Evolutionary conservation across 192 early-diverging fungal species (phyloP).

Genomic region (Coemansia sp.): DNA sequence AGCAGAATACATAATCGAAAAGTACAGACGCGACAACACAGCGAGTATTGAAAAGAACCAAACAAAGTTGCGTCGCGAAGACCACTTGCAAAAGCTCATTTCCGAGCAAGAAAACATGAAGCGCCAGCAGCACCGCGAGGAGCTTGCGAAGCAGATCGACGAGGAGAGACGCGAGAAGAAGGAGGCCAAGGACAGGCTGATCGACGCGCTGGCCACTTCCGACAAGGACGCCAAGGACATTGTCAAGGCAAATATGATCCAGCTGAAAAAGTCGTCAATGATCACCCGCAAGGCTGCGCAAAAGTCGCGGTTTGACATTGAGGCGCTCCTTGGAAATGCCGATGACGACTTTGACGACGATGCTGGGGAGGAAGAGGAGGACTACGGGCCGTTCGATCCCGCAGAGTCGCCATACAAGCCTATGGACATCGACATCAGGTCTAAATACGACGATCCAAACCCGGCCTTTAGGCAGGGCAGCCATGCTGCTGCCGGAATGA

Average conservation of each 20-base stretch:
- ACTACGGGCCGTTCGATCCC: slow-evolving; percentile 37
- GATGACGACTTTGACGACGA: slow-evolving; percentile 29
- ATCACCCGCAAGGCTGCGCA: slow-evolving; percentile 25
- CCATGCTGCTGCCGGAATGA: slow-evolving; percentile 39
- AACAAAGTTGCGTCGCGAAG: slow-evolving; percentile 57
- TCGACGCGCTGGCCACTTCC: slow-evolving; percentile 65
- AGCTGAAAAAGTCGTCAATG: slow-evolving; percentile 50
- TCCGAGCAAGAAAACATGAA: slow-evolving; percentile 56
- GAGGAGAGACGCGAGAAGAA: slow-evolving; percentile 69
- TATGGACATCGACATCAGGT: slow-evolving; percentile 23
- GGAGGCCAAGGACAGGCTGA: slow-evolving; percentile 65
- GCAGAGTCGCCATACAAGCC: slow-evolving; percentile 49
- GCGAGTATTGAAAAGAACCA: slow-evolving; percentile 71
- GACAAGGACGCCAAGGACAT: slow-evolving; percentile 52
- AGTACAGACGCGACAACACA: slow-evolving; percentile 76
- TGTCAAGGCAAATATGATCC: slow-evolving; percentile 36
- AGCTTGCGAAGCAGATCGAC: slow-evolving; percentile 66
- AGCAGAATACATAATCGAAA: slow-evolving; percentile 72
- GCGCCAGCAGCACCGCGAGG: slow-evolving; percentile 61
- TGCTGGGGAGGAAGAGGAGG: slow-evolving; percentile 17
- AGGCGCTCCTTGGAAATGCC: slow-evolving; percentile 24
- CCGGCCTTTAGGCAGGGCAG: slow-evolving; percentile 37
- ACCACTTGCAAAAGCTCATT: slow-evolving; percentile 53
- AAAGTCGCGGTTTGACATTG: slow-evolving; percentile 33
- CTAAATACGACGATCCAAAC: slow-evolving; percentile 42